Conservation (phyloP, 2,329 filamentous ascomycete species). For the Biscogniauxia sp. region DNA sequence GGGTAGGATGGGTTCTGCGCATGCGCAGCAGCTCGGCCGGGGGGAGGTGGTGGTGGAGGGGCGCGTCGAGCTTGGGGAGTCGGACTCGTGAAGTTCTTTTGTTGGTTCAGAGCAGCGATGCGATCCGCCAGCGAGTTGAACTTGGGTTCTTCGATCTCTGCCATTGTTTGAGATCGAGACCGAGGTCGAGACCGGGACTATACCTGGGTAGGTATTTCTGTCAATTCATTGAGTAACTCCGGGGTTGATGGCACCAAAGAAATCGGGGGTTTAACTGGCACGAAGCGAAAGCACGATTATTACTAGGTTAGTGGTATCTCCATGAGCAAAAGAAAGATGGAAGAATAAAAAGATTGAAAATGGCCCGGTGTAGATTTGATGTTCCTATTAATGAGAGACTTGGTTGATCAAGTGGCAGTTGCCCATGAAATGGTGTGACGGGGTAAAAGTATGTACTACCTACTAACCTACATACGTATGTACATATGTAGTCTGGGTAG, state of each 20-base stretch:
- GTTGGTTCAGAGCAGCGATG: slow-evolving; percentile 61
- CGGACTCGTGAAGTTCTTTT: slow-evolving; percentile 55
- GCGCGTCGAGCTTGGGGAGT: slow-evolving; percentile 35
- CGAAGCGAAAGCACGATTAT: background rate
- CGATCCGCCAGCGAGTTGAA: slow-evolving; percentile 61
- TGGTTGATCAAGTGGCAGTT: background rate
- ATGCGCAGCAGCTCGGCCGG: slow-evolving; percentile 38
- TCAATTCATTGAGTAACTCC: background rate
- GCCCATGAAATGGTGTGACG: background rate
- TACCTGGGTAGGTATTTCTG: background rate
- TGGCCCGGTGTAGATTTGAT: too few relatives aligned
- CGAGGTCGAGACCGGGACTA: too few relatives aligned
- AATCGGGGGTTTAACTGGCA: background rate
- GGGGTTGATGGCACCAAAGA: background rate
- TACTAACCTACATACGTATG: too few relatives aligned
- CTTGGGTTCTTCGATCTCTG: slow-evolving; percentile 60
- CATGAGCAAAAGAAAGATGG: background rate
- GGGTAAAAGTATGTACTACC: too few relatives aligned
- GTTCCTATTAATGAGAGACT: background rate
- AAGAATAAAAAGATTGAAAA: background rate
- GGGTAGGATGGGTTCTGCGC: slow-evolving; percentile 34
- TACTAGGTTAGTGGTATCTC: background rate
- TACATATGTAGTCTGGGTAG: too few relatives aligned
- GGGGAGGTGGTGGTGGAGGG: slow-evolving; percentile 48
- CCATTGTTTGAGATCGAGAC: slow-evolving; percentile 40